phyloP scores from a whole-genome alignment of 148 eudicot species.

The Vaccinium myrtillus region DNA sequence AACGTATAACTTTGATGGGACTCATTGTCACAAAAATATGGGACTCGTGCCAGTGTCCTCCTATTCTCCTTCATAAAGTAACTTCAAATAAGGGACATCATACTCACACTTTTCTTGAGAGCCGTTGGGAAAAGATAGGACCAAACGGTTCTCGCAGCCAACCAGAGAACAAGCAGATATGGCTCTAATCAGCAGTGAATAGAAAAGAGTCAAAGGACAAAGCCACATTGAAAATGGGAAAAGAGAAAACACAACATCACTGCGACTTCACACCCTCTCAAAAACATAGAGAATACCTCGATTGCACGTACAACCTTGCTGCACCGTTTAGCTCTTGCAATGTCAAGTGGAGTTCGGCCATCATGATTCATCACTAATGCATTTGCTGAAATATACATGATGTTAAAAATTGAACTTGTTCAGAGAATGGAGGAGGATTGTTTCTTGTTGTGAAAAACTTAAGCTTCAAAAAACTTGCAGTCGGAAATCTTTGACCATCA shows the following conservation, averaged over 20 bases:
- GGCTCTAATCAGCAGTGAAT: constrained; percentile 47
- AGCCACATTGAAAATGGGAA: neutral
- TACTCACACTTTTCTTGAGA: constrained; percentile 91
- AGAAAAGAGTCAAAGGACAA: constrained; percentile 14
- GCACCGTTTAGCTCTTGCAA: constrained; percentile 73
- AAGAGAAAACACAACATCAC: neutral
- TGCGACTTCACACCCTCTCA: neutral
- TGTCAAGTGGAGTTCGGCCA: constrained; percentile 81
- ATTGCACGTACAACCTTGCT: constrained; percentile 72
- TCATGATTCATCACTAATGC: constrained; percentile 84
- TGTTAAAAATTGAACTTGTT: neutral
- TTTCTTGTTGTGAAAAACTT: neutral
- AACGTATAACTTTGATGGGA: neutral
- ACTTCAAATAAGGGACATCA: neutral
- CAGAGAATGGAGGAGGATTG: neutral
- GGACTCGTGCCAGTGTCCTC: neutral
- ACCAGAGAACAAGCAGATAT: constrained; percentile 90
- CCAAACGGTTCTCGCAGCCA: constrained; percentile 88
- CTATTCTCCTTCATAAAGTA: neutral
- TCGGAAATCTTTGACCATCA: neutral
- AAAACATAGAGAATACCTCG: constrained; percentile 52
- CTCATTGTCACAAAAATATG: neutral
- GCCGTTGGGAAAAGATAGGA: constrained; percentile 79
- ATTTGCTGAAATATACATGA: constrained; percentile 59
- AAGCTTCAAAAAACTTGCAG: neutral